Percentiles rank a stretch among this genome's conserved stretches.
These are phyloP conservation scores for Quercus parvula DNA, from an alignment of 306 rosid genomes.

Conservation along the genomic window DNA sequence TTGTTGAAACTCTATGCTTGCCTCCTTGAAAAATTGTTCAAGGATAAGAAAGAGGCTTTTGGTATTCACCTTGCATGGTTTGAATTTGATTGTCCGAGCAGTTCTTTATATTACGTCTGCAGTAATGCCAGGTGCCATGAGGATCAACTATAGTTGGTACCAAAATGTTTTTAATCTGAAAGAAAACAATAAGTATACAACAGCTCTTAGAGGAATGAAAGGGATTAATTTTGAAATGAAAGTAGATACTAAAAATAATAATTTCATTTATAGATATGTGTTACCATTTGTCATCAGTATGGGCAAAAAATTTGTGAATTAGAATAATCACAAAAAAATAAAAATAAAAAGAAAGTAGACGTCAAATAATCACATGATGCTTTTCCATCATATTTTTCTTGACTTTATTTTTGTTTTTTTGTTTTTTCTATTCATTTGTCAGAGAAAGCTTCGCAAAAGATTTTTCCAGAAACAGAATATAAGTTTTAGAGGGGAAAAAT, in stretches of 20 bases:
- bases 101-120: slow-evolving; percentile 73
- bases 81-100: slow-evolving; percentile 67
- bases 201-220: slow-evolving; percentile 15
- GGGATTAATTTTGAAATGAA: neutral
- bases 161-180: slow-evolving; percentile 82
- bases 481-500: too few species aligned
- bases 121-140: slow-evolving; percentile 64
- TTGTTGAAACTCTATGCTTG: neutral
- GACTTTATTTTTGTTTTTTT: too few species aligned
- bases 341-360: too few species aligned
- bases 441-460: too few species aligned
- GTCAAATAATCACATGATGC: too few species aligned
- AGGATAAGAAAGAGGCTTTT: neutral
- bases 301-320: too few species aligned
- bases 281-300: neutral
- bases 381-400: too few species aligned
- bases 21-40: neutral
- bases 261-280: neutral
- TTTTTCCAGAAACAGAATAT: too few species aligned
- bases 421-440: too few species aligned
- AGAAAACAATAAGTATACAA: neutral
- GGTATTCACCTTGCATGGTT: slow-evolving; percentile 63
- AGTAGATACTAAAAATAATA: slow-evolving; percentile 5
- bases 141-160: slow-evolving; percentile 96
- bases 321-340: too few species aligned